These are phyloP conservation scores for Udeniomyces megalosporus DNA, from an alignment of 768 basidiomycete species.

Conservation along the genomic window DNA sequence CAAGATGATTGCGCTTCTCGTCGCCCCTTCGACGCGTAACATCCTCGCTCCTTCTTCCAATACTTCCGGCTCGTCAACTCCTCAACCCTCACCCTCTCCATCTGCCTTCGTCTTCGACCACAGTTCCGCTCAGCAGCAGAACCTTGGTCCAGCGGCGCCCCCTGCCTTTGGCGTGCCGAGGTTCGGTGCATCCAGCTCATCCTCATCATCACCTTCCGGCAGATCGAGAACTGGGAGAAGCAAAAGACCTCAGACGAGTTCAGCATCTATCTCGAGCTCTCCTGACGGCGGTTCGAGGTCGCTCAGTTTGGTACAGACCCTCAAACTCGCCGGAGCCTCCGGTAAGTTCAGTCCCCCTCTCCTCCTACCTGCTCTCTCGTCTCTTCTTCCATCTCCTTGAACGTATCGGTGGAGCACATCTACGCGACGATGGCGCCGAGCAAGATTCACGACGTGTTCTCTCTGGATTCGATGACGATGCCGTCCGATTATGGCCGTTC, in stretches of 20 bases:
- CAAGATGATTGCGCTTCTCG: constrained; percentile 22
- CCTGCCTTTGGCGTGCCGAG: too few species aligned
- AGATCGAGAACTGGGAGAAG: neutral
- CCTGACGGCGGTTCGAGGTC: neutral
- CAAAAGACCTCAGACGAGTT: neutral
- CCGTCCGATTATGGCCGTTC: too few species aligned
- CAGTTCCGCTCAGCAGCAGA: too few species aligned
- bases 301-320: neutral
- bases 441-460: too few species aligned
- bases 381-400: too few species aligned
- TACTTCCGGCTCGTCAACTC: neutral
- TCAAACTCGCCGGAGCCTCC: neutral
- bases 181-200: too few species aligned
- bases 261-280: neutral
- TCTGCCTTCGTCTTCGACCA: neutral
- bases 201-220: neutral
- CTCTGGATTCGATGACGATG: too few species aligned
- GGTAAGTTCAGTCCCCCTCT: neutral
- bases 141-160: too few species aligned
- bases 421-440: too few species aligned
- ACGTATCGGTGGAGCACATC: neutral
- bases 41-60: neutral
- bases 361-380: neutral
- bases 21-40: neutral
- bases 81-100: neutral